These are phyloP conservation scores for Vitis riparia DNA, from an alignment of 164 flowering plant species.

Conservation along the genomic window DNA sequence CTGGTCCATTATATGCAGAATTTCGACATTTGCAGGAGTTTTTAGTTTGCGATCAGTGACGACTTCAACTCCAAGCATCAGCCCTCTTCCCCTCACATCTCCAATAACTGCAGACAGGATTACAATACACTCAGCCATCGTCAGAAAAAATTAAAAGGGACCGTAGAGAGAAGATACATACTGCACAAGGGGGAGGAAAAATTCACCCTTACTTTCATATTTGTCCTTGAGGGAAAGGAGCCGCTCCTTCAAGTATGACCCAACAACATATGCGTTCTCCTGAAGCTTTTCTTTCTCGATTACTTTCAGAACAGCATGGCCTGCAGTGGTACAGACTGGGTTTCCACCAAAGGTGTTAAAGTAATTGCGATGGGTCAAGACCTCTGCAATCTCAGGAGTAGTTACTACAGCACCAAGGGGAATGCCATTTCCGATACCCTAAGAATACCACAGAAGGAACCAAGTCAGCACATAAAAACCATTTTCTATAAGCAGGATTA, in stretches of 20 bases:
- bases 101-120: slow-evolving; percentile 67
- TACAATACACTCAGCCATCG: neutral
- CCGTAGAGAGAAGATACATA: neutral
- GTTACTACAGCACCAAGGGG: slow-evolving; percentile 98
- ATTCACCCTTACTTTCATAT: slow-evolving; percentile 58
- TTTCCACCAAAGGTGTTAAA: slow-evolving; percentile 98
- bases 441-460: slow-evolving; percentile 2
- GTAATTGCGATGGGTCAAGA: slow-evolving; percentile 67
- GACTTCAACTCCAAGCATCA: slow-evolving; percentile 91
- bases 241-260: slow-evolving; percentile 73
- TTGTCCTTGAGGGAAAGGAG: slow-evolving; percentile 65
- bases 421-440: slow-evolving; percentile 96
- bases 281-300: slow-evolving; percentile 90
- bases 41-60: slow-evolving; percentile 77
- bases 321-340: slow-evolving; percentile 89
- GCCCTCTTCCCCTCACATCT: slow-evolving; percentile 90
- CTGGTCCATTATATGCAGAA: slow-evolving; percentile 74
- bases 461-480: neutral
- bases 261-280: slow-evolving; percentile 73
- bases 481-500: too few species aligned
- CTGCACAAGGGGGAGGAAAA: neutral
- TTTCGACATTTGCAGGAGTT: slow-evolving; percentile 87
- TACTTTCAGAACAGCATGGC: slow-evolving; percentile 82
- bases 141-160: neutral
- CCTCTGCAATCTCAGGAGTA: slow-evolving; percentile 89